Evolutionary conservation across 306 rosid species (phyloP), one percentile per base, ranked within the genome.

Genomic region (Hippophae tibetana): DNA sequence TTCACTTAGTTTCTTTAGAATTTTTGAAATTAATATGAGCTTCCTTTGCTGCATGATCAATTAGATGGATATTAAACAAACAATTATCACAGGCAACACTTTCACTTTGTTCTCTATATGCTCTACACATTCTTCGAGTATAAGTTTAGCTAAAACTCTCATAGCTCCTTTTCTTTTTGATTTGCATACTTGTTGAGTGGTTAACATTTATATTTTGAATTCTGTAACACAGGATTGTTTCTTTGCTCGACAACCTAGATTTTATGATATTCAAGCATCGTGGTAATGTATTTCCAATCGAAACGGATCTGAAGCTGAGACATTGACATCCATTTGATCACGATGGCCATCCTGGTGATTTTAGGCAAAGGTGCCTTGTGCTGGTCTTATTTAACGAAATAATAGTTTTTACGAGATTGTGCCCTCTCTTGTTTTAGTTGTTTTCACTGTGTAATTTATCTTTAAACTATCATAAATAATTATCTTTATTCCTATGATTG

Each of bases 191-290:
- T 47, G n/a, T 10, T 10, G n/a, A 47, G 1, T 9, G 6, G n/a
- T 47, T 72, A 57, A 77, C 27, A 47, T 63, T 42, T 13, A 8
- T 2, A 45, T 47, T 42, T 76, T 76, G 45, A 64, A 60, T 70
- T 61, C 13, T 63, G 76, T 54, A 63, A 56, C 76, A 78, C 85
- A 86, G 95, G 82, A 80, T 84, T 43, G 94, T 86, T 66, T 82
- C 83, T 69, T 79, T 86, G 62, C 94, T 90, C 11, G 81, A 61
- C 69, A 89, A 82, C 77, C 54, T 70, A 57, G 97, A 89, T 79
- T 89, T 89, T 60, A 84, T 86, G 89, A 76, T 77, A 75, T 89
- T 89, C 82, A 89, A 89, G 79, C 97, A 86, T 63, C 81, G 97
- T 50, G 93, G 93, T 73, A 82, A 68, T 64, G 79, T 69, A 25